These are phyloP conservation scores for Saccharomyces hybrid DNA, from an alignment of 1,139 yeast genomes.

Conservation along the genomic window DNA sequence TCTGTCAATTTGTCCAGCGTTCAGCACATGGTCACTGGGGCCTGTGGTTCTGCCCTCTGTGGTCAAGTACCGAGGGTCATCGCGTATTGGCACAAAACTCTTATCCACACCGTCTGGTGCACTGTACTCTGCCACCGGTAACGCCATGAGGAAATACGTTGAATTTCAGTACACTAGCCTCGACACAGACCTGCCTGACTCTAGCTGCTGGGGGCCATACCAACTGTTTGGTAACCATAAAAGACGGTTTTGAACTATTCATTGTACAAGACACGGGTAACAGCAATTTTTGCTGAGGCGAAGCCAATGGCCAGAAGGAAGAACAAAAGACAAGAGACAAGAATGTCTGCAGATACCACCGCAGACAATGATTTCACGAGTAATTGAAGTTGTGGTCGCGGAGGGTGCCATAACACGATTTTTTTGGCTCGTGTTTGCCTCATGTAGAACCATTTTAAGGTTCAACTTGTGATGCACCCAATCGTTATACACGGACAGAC, in stretches of 20 bases:
- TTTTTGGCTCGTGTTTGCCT: not conserved
- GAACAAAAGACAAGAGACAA: not conserved
- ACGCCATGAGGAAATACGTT: not conserved
- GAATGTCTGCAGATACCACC: not conserved
- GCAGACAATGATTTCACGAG: not conserved
- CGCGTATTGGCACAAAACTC: conserved; percentile 3
- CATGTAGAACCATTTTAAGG: not conserved
- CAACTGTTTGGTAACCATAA: not conserved
- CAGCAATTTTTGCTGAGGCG: not conserved
- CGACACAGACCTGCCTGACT: not conserved
- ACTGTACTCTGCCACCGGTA: not conserved
- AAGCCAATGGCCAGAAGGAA: not conserved
- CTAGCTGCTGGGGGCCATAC: not conserved
- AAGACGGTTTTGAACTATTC: not conserved
- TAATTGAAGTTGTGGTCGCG: not conserved
- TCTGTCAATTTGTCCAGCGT: conserved; percentile 62
- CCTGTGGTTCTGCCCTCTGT: conserved; percentile 66
- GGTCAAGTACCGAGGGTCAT: conserved; percentile 34
- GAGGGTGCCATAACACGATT: not conserved
- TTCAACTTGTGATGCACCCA: not conserved
- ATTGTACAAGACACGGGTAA: not conserved
- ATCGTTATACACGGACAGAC: not conserved
- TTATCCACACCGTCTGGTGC: conserved; percentile 4
- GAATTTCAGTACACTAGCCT: not conserved
- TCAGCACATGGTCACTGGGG: conserved; percentile 59